phyloP scores from a whole-genome alignment of 1,139 yeast species.

The Suhomyces bolitotheri region DNA sequence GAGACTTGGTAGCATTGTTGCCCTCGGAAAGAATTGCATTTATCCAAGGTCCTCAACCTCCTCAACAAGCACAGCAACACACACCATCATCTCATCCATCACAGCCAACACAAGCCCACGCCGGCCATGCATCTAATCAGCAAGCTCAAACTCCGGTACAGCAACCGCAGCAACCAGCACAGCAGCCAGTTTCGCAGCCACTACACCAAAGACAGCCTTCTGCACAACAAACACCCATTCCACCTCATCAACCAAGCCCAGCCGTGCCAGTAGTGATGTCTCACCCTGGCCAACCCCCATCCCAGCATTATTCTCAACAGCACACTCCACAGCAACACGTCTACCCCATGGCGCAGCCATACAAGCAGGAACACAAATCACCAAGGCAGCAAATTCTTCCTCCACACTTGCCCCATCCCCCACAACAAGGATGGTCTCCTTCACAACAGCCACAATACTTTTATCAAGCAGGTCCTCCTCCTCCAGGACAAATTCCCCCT shows the following conservation, averaged over 20 bases:
- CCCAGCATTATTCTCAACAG: constrained; percentile 16
- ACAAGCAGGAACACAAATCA: constrained; percentile 22
- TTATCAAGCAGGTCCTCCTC: constrained; percentile 22
- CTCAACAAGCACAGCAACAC: constrained; percentile 12
- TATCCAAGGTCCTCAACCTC: constrained; percentile 27
- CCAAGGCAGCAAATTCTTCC: constrained; percentile 21
- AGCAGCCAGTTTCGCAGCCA: constrained; percentile 8
- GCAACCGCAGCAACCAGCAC: constrained; percentile 11
- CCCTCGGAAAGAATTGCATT: constrained; percentile 44
- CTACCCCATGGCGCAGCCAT: constrained; percentile 22
- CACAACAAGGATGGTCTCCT: constrained; percentile 28
- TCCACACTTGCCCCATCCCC: constrained; percentile 27
- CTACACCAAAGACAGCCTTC: constrained; percentile 13
- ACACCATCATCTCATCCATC: constrained; percentile 13
- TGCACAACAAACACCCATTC: constrained; percentile 12
- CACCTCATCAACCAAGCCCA: constrained; percentile 16
- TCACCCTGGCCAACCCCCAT: constrained; percentile 15
- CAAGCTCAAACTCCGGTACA: constrained; percentile 5
- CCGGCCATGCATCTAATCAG: no score
- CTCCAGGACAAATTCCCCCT: constrained; percentile 18
- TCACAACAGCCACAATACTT: constrained; percentile 27
- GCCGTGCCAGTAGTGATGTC: constrained; percentile 16
- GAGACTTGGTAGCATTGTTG: constrained; percentile 49
- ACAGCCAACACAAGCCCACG: constrained; percentile 7
- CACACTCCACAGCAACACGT: constrained; percentile 16